Conservation (phyloP, 352 stramenopile species). For the Pilasporangium apinafurcum region DNA sequence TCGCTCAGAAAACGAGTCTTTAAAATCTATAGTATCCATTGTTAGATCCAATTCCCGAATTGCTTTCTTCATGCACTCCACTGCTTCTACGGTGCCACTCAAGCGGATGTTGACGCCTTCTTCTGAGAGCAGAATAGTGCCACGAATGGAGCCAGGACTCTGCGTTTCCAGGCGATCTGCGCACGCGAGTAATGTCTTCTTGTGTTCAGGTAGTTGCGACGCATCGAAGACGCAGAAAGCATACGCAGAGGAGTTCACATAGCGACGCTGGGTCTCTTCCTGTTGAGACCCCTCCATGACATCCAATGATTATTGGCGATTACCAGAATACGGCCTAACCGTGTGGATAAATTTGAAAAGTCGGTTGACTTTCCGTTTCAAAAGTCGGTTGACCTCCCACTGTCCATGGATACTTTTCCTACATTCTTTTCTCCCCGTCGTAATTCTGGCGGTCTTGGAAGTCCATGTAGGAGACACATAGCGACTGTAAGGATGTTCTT, state of each 20-base stretch:
- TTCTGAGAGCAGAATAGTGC: conserved; percentile 56
- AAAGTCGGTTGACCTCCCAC: too few relatives aligned
- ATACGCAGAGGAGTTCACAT: conserved; percentile 71
- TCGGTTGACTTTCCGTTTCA: too few relatives aligned
- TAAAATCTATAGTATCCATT: conserved; percentile 47
- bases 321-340: too few relatives aligned
- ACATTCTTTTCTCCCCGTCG: too few relatives aligned
- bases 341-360: too few relatives aligned
- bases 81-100: conserved; percentile 30
- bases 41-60: conserved; percentile 29
- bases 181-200: conserved; percentile 22
- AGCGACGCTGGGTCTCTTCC: neutral
- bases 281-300: too few relatives aligned
- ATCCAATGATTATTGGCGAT: too few relatives aligned
- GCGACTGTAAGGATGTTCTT: too few relatives aligned
- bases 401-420: too few relatives aligned
- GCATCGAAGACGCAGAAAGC: conserved; percentile 50
- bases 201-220: conserved; percentile 27
- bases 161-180: conserved; percentile 12
- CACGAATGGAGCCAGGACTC: conserved; percentile 53
- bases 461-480: too few relatives aligned
- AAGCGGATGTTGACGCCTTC: conserved; percentile 71
- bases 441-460: too few relatives aligned
- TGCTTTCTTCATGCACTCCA: conserved; percentile 39
- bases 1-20: conserved; percentile 48